Evolutionary conservation across 768 basidiomycete genomes (phyloP), one percentile per base, ranked within the genome.

Genomic region (Russula abietina): DNA sequence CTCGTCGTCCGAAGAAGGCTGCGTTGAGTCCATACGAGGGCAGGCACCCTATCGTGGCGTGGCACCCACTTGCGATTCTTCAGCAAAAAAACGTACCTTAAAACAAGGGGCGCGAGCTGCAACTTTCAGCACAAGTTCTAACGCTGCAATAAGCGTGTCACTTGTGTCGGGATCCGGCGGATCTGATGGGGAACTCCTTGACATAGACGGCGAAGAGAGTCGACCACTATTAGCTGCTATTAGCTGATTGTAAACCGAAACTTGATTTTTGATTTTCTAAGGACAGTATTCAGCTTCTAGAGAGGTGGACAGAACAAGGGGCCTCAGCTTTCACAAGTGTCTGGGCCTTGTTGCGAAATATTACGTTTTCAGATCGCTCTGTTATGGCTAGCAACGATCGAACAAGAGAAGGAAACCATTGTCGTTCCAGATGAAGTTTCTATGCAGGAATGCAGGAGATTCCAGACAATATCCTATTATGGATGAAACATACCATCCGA

Each of bases 401-500:
- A 60, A 46, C 59, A 14, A 64, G 54, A 26, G 65, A 65, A 48
- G 65, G 63, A 55, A 64, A 52, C 58, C 43, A 60, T n/a, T 38
- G 63, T 41, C 43, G 51, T 66, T 66, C 61, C 55, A 66, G 32
- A 64, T 41, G 36, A 57, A 59, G 48, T 58, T 66, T 66, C 61
- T 64, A 46, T 14, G 16, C 41, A 30, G 38, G 38, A 32, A 32
- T 45, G 32, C 38, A 39, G 38, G 38, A 38, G 38, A 39, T 39
- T 66, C 62, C 19, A 49, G 61, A 41, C 57, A 24, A 22, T 6
- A 12, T 36, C 39, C 26, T 46, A 55, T 41, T 60, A 56, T 61
- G 49, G 52, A 52, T 54, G 62, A 52, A 57, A 64, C 72, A 59
- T 75, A 86, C 89, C 76, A 79, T 79, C 70, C 79, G 77, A 83